Percentiles rank a stretch among this genome's conserved stretches.
Evolutionary conservation across 2,329 filamentous ascomycete species (phyloP).

Genomic region (Macroventuria anomochaeta): DNA sequence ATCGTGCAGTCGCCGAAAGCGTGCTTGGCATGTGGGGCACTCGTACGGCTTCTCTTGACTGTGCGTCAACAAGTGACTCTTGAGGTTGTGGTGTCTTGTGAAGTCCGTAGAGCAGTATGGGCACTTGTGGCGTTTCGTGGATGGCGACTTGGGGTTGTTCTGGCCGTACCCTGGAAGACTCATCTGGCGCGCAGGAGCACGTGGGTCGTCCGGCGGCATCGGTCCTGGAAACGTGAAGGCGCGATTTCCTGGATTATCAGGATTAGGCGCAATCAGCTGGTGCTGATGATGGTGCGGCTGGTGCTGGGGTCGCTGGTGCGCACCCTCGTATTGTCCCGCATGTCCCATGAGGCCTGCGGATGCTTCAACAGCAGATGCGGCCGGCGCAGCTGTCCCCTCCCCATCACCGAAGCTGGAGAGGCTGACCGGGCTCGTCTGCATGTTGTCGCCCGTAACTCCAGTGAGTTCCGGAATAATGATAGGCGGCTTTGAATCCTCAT

Average conservation of each 20-base stretch:
- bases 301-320: conserved; percentile 43
- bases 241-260: conserved; percentile 55
- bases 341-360: conserved; percentile 56
- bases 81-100: conserved; percentile 95
- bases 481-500: conserved; percentile 55
- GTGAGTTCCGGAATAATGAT: conserved; percentile 57
- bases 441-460: conserved; percentile 49
- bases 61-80: conserved; percentile 95
- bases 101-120: conserved; percentile 97
- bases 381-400: conserved; percentile 55
- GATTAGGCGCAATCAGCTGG: conserved; percentile 45
- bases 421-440: conserved; percentile 61
- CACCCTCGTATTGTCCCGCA: conserved; percentile 41
- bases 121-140: conserved; percentile 91
- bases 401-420: conserved; percentile 61
- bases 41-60: conserved; percentile 98
- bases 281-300: conserved; percentile 42
- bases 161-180: conserved; percentile 65
- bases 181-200: conserved; percentile 62
- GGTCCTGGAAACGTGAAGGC: conserved; percentile 70
- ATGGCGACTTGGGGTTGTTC: conserved; percentile 70
- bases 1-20: conserved; percentile 92
- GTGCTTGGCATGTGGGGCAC: conserved; percentile 89
- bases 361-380: conserved; percentile 59
- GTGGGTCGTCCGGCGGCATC: conserved; percentile 56